phyloP scores from a whole-genome alignment of 257 asterid genomes.

The Datura wrightii region DNA sequence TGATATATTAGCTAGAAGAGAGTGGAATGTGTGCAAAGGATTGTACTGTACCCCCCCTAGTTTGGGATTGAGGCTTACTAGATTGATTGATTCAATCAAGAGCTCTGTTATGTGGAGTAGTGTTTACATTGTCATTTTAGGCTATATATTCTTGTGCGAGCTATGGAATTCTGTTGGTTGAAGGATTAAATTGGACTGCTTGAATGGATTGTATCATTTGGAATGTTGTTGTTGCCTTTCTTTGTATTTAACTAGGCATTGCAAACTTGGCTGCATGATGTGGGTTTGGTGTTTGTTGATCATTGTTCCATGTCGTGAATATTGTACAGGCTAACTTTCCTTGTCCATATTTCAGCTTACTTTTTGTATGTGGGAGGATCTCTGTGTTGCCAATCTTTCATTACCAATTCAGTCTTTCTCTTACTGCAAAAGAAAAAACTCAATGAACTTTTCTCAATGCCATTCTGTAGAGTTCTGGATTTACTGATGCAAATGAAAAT shows the following conservation, averaged over 20 bases:
- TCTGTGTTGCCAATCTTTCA: not conserved
- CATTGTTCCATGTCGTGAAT: not conserved
- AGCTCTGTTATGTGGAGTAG: not conserved
- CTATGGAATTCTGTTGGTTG: not conserved
- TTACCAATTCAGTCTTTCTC: not conserved
- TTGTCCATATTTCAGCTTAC: not conserved
- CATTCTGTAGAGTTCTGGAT: not conserved
- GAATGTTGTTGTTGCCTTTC: not conserved
- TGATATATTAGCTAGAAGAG: not conserved
- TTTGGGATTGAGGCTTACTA: not conserved
- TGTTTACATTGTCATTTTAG: too few relatives aligned
- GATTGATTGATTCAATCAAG: not conserved
- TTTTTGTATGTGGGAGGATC: not conserved
- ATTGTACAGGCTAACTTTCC: not conserved
- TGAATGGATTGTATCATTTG: not conserved
- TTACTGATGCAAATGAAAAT: not conserved
- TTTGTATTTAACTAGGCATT: not conserved
- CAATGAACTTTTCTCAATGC: not conserved
- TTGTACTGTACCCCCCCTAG: not conserved
- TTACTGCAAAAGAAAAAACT: not conserved
- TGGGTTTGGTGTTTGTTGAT: conserved; percentile 6
- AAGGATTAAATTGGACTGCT: not conserved
- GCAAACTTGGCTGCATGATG: not conserved
- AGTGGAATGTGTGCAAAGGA: not conserved
- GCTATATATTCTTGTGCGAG: not conserved